Evolutionary conservation across 1,139 yeast genomes (phyloP).

Genomic region (Kodamaea plutei): DNA sequence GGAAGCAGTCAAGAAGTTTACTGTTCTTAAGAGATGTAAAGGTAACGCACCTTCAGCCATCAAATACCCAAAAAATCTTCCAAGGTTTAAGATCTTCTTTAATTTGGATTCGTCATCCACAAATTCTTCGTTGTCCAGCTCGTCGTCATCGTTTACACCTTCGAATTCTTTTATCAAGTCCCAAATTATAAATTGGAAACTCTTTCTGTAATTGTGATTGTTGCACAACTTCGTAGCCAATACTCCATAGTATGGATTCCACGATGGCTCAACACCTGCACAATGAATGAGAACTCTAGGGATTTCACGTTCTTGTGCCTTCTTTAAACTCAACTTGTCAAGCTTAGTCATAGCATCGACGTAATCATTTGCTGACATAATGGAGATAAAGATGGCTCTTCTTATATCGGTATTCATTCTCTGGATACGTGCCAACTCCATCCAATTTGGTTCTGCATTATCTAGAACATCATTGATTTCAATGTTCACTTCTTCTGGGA

Average conservation of each 20-base stretch:
- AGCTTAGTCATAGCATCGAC: slow-evolving; percentile 81
- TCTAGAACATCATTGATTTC: slow-evolving; percentile 57
- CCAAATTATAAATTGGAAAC: slow-evolving; percentile 89
- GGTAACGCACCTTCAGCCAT: slow-evolving; percentile 71
- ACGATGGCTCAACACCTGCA: slow-evolving; percentile 73
- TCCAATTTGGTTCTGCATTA: slow-evolving; percentile 79
- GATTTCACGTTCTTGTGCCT: slow-evolving; percentile 82
- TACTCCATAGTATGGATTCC: slow-evolving; percentile 87
- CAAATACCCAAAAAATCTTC: slow-evolving; percentile 72
- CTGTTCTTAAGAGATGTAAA: slow-evolving; percentile 65
- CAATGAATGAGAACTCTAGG: slow-evolving; percentile 85
- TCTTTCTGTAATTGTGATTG: slow-evolving; percentile 66
- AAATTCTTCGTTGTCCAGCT: slow-evolving; percentile 30
- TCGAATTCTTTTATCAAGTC: slow-evolving; percentile 77
- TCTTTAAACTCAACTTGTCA: slow-evolving; percentile 74
- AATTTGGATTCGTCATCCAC: slow-evolving; percentile 45
- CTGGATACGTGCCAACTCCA: slow-evolving; percentile 77
- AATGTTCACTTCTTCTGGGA: slow-evolving; percentile 23
- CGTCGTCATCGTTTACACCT: slow-evolving; percentile 32
- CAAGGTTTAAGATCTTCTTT: slow-evolving; percentile 63
- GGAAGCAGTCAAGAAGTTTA: slow-evolving; percentile 71
- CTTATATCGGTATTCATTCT: slow-evolving; percentile 95
- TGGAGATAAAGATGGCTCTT: slow-evolving; percentile 86
- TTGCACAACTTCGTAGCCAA: slow-evolving; percentile 74
- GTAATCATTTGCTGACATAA: slow-evolving; percentile 93